Conservation (phyloP, 192 early-diverging fungal genomes). For the Backusella luteola region DNA sequence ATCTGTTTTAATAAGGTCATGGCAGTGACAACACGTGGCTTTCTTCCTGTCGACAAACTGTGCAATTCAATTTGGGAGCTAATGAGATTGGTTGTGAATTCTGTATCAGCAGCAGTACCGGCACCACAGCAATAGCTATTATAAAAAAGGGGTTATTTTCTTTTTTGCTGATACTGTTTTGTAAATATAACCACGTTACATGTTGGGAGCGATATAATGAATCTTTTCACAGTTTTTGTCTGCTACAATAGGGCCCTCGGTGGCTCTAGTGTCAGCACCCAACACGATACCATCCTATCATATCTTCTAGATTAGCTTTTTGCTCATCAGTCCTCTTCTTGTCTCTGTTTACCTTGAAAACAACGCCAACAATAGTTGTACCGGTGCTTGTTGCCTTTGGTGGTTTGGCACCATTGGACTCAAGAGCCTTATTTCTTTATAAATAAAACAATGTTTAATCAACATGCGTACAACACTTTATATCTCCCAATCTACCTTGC, state of each 20-base stretch:
- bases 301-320: background rate
- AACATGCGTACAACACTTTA: background rate
- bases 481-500: slow-evolving; percentile 49
- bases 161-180: background rate
- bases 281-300: slow-evolving; percentile 85
- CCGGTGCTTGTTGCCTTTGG: slow-evolving; percentile 93
- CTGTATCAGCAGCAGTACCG: slow-evolving; percentile 98
- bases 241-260: slow-evolving; percentile 90
- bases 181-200: slow-evolving; percentile 42
- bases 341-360: slow-evolving; percentile 70
- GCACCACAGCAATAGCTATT: slow-evolving; percentile 88
- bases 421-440: slow-evolving; percentile 73
- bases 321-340: background rate
- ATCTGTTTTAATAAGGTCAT: slow-evolving; percentile 98
- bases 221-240: slow-evolving; percentile 99
- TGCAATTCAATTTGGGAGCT: slow-evolving; percentile 95
- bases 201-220: slow-evolving; percentile 96
- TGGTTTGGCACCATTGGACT: slow-evolving; percentile 70
- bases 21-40: slow-evolving; percentile 87
- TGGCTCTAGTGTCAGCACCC: slow-evolving; percentile 97
- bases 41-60: slow-evolving; percentile 82
- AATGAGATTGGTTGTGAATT: slow-evolving; percentile 91
- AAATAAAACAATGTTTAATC: background rate
- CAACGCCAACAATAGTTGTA: slow-evolving; percentile 93
- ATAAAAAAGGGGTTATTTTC: background rate